Evolutionary conservation across 1,284 basidiomycete genomes (phyloP), one percentile per base, ranked within the genome.

Genomic region (Cutaneotrichosporon cyanovorans): DNA sequence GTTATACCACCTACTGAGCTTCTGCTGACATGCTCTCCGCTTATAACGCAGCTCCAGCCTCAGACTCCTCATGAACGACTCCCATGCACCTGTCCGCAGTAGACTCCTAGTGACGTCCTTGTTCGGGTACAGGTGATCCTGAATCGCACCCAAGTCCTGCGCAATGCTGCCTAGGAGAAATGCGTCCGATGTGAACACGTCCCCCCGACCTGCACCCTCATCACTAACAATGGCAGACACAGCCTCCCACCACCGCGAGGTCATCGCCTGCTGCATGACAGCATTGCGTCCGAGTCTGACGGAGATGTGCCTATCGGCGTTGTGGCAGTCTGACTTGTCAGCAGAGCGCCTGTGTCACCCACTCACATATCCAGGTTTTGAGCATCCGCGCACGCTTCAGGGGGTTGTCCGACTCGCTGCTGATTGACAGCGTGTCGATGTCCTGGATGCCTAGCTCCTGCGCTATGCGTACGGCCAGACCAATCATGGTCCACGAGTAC

Each of bases 391-490:
- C n/a, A 7, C 25, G 25, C 25, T 28, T 28, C 16, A 25, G 32
- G 31, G 18, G 15, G n/a, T 16, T 2, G 12, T 11, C 20, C 19
- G 33, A 15, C 33, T 37, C 32, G 3, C 28, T 32, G 25, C 12
- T 12, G 8, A 28, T 12, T 15, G 41, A 40, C 21, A 11, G 32
- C n/a, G 31, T 42, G 23, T 37, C 46, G 4, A 48, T 37, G 18
- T 52, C 51, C 31, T 52, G 43, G 18, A 52, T 45, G 15, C 50
- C 50, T 4, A 52, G 46, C 23, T 52, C 50, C 21, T 52, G 50
- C 5, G 50, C 50, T 1, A 52, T 37, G 2, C 50, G 46, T 12
- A 52, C 50, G 0, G 50, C 50, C 22, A 23, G 21, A 21, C 50
- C 50, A 15, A 52, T 46, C 32, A 42, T 45, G 12, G 40, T 31